These are phyloP conservation scores for Leucaena leucocephala DNA, from an alignment of 306 rosid species.

Conservation along the genomic window DNA sequence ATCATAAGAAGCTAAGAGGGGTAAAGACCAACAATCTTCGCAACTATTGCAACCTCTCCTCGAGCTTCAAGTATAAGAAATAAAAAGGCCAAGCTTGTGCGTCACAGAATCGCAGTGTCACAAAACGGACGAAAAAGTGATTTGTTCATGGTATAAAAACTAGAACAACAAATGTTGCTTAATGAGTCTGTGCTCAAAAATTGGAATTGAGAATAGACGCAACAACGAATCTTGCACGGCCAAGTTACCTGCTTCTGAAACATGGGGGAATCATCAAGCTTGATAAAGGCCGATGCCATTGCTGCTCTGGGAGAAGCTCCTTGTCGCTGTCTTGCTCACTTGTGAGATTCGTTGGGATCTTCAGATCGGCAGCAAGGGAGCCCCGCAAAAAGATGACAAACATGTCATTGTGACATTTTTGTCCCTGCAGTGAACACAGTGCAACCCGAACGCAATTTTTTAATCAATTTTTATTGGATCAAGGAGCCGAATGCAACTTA, in stretches of 20 bases:
- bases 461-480: not conserved
- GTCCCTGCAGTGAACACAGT: not conserved
- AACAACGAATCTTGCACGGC: not conserved
- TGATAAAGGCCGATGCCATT: conserved; percentile 85
- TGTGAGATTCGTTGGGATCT: conserved; percentile 18
- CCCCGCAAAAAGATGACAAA: not conserved
- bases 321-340: not conserved
- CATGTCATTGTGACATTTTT: not conserved
- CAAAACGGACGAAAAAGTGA: not conserved
- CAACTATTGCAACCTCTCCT: not conserved
- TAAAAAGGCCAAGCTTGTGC: not conserved
- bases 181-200: not conserved
- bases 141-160: not conserved
- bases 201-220: conserved; percentile 13
- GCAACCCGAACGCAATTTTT: not conserved
- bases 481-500: too few species aligned
- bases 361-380: conserved; percentile 23
- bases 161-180: not conserved
- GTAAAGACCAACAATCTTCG: not conserved
- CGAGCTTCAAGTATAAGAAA: not conserved
- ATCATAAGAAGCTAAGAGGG: not conserved
- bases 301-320: conserved; percentile 8
- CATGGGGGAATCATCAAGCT: conserved; percentile 98
- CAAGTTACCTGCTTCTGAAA: conserved; percentile 81
- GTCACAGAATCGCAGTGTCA: not conserved